Percentiles rank a stretch among this genome's conserved stretches.
phyloP scores from a whole-genome alignment of 169 alveolate genomes.

The Babesia gibsoni region DNA sequence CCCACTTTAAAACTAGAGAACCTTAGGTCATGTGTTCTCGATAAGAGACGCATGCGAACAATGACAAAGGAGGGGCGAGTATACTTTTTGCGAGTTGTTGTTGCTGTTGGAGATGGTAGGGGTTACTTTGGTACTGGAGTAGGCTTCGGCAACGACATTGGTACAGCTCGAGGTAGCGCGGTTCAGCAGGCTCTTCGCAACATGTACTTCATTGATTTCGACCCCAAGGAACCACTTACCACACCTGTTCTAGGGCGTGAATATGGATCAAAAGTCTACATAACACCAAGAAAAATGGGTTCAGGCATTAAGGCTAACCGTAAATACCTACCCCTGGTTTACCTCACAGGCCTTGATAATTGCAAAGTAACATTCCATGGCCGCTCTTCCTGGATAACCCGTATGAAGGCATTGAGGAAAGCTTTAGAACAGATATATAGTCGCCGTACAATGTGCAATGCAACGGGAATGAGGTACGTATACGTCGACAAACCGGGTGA shows the following conservation, averaged over 20 bases:
- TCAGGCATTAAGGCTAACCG: slow-evolving; percentile 65
- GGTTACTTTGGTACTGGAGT: slow-evolving; percentile 78
- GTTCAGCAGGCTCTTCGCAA: slow-evolving; percentile 68
- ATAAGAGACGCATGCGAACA: slow-evolving; percentile 71
- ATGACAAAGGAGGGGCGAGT: slow-evolving; percentile 80
- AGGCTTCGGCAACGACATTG: slow-evolving; percentile 75
- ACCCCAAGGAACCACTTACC: slow-evolving; percentile 68
- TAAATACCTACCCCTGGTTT: slow-evolving; percentile 71
- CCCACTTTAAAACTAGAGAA: slow-evolving; percentile 69
- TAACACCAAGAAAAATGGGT: slow-evolving; percentile 65
- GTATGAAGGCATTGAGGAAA: slow-evolving; percentile 69
- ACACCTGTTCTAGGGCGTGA: slow-evolving; percentile 78
- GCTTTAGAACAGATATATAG: slow-evolving; percentile 71
- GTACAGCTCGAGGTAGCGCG: slow-evolving; percentile 69
- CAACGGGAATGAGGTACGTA: slow-evolving; percentile 71
- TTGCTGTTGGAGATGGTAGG: slow-evolving; percentile 74
- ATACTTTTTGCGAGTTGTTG: slow-evolving; percentile 70
- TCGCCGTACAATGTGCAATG: slow-evolving; percentile 70
- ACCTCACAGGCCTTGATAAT: slow-evolving; percentile 73
- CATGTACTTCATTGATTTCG: slow-evolving; percentile 73
- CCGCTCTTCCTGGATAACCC: slow-evolving; percentile 70
- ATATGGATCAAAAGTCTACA: slow-evolving; percentile 54
- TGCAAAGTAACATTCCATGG: slow-evolving; percentile 71
- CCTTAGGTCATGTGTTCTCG: slow-evolving; percentile 70
- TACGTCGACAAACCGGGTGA: slow-evolving; percentile 70